Evolutionary conservation across 2,329 filamentous ascomycete genomes (phyloP).

Genomic region (Alternaria sp.): DNA sequence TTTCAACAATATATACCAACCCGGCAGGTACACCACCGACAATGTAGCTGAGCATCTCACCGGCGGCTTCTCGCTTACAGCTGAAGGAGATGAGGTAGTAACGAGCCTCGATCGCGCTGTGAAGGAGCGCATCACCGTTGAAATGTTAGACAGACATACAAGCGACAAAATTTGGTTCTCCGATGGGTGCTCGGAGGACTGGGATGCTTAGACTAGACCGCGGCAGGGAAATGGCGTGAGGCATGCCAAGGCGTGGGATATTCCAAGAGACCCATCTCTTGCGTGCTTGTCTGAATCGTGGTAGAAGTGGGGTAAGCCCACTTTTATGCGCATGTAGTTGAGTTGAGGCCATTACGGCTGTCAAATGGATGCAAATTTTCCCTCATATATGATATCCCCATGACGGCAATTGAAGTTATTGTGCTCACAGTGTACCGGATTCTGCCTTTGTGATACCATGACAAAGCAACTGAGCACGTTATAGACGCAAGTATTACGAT

Average conservation of each 20-base stretch:
- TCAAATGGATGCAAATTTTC: neutral
- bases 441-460: neutral
- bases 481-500: neutral
- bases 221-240: neutral
- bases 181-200: neutral
- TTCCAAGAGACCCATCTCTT: neutral
- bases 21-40: neutral
- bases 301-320: neutral
- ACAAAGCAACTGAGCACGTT: neutral
- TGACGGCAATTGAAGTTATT: neutral
- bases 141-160: neutral
- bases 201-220: neutral
- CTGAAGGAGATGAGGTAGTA: neutral
- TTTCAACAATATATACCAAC: neutral
- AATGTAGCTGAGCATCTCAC: neutral
- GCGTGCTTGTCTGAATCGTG: conserved; percentile 3
- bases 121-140: neutral
- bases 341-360: neutral
- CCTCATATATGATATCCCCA: neutral
- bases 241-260: conserved; percentile 6
- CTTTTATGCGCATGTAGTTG: neutral
- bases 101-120: neutral
- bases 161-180: neutral
- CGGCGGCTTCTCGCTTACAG: neutral
- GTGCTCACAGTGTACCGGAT: neutral